A percentile compares a stretch with the other conserved stretches of the same genome.
phyloP scores from a whole-genome alignment of 257 asterid species.

The Solanum sejunctum region DNA sequence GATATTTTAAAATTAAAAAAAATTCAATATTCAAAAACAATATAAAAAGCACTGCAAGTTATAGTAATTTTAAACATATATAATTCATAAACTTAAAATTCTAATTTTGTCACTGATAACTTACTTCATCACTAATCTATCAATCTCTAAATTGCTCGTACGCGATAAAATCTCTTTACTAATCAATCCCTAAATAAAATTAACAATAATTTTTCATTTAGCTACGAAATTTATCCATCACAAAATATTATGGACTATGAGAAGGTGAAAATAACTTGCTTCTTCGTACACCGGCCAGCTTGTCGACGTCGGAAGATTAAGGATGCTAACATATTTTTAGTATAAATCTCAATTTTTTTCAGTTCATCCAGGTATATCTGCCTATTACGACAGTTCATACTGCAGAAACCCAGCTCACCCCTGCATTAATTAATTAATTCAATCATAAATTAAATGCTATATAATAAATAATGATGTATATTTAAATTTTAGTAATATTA shows the following conservation, averaged over 20 bases:
- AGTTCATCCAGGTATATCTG: slow-evolving; percentile 46
- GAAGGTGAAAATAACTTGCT: slow-evolving; percentile 20
- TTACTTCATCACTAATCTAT: not conserved
- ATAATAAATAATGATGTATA: not conserved
- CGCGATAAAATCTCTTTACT: no score
- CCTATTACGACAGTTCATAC: slow-evolving; percentile 47
- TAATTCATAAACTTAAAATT: no score
- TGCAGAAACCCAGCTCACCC: slow-evolving; percentile 73
- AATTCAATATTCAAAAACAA: no score
- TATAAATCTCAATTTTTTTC: slow-evolving; percentile 33
- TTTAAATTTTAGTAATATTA: not conserved
- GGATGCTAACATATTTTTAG: slow-evolving; percentile 21
- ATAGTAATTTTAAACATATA: no score
- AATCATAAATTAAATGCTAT: not conserved
- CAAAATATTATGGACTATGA: not conserved
- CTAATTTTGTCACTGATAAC: no score
- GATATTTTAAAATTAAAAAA: no score
- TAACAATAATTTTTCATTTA: no score
- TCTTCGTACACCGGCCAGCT: slow-evolving; percentile 11
- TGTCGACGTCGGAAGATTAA: slow-evolving; percentile 8
- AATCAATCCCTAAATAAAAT: no score
- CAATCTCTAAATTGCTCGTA: not conserved
- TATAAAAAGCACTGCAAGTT: no score
- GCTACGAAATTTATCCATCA: not conserved
- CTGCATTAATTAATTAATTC: slow-evolving; percentile 11